These are phyloP conservation scores for Zoysia japonica DNA, from an alignment of 176 grass and related monocot species.

Conservation along the genomic window DNA sequence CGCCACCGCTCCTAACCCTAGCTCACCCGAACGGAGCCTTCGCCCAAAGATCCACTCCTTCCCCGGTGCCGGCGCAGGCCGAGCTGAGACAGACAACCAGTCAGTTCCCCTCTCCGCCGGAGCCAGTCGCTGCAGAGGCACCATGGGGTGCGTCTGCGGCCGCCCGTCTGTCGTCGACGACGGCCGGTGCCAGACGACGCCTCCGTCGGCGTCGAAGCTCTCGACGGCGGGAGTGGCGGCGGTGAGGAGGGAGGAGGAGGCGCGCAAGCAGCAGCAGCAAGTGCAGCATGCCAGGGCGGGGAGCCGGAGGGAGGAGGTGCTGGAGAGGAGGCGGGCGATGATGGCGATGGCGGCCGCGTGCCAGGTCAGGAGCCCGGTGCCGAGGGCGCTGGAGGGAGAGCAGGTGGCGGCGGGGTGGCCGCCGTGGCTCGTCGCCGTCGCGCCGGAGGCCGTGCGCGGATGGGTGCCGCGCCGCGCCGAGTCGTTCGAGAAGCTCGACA, in stretches of 20 bases:
- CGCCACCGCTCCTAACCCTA: conserved; percentile 34
- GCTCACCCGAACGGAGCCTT: neutral
- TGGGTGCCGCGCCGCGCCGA: conserved; percentile 95
- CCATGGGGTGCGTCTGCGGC: conserved; percentile 80
- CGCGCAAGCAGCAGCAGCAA: conserved; percentile 42
- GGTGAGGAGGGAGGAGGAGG: conserved; percentile 48
- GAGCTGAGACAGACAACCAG: conserved; percentile 21
- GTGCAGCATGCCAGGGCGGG: conserved; percentile 35
- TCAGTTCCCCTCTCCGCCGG: neutral
- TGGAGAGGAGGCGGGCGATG: conserved; percentile 59
- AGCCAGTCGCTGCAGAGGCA: neutral
- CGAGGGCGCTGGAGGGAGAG: conserved; percentile 70
- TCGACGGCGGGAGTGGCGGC: conserved; percentile 19
- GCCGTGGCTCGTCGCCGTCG: conserved; percentile 81
- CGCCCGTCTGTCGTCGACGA: conserved; percentile 52
- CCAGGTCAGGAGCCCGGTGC: conserved; percentile 66
- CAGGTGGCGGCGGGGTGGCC: conserved; percentile 95
- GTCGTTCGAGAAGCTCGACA: conserved; percentile 99
- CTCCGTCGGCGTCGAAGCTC: conserved; percentile 36
- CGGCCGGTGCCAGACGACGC: conserved; percentile 31
- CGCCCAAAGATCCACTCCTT: conserved; percentile 15
- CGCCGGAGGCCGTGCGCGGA: conserved; percentile 86
- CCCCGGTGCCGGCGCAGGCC: conserved; percentile 14
- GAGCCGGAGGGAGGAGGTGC: conserved; percentile 33
- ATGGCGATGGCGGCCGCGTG: conserved; percentile 45